Conservation (phyloP, 495 filamentous ascomycete species). For the Lentithecium fluviatile region DNA sequence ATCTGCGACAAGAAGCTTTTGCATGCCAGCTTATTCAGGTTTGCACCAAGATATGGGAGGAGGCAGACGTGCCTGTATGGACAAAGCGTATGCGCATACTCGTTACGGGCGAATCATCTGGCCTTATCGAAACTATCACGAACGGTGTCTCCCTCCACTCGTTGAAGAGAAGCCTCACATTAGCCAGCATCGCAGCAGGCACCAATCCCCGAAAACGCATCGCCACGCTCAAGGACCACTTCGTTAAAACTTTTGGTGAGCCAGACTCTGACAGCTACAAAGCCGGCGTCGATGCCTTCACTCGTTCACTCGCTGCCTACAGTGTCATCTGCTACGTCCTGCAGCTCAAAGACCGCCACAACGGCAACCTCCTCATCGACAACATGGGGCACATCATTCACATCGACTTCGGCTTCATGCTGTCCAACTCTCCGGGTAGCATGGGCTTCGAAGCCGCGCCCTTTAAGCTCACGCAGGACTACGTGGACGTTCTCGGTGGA, state of each 20-base stretch:
- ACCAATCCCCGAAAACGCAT: constrained; percentile 65
- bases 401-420: constrained; percentile 82
- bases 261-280: constrained; percentile 60
- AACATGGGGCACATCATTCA: constrained; percentile 78
- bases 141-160: constrained; percentile 76
- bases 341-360: constrained; percentile 78
- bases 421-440: constrained; percentile 72
- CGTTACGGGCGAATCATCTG: constrained; percentile 74
- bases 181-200: constrained; percentile 63
- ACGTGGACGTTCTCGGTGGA: constrained; percentile 72
- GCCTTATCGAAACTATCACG: constrained; percentile 76
- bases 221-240: constrained; percentile 73
- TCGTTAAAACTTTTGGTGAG: constrained; percentile 69
- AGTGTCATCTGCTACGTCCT: constrained; percentile 74
- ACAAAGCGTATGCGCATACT: constrained; percentile 77
- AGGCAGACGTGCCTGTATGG: constrained; percentile 71
- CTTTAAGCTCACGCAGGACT: constrained; percentile 76
- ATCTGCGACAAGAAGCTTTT: constrained; percentile 75
- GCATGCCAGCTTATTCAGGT: constrained; percentile 74
- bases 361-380: constrained; percentile 76
- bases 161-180: constrained; percentile 70
- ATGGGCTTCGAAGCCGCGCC: constrained; percentile 78
- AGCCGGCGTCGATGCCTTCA: constrained; percentile 67
- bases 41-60: constrained; percentile 72
- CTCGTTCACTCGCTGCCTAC: constrained; percentile 68